Percentiles rank a stretch among this genome's conserved stretches.
phyloP scores from a whole-genome alignment of 371 early-diverging fungal species.

The Smittium culicis region DNA sequence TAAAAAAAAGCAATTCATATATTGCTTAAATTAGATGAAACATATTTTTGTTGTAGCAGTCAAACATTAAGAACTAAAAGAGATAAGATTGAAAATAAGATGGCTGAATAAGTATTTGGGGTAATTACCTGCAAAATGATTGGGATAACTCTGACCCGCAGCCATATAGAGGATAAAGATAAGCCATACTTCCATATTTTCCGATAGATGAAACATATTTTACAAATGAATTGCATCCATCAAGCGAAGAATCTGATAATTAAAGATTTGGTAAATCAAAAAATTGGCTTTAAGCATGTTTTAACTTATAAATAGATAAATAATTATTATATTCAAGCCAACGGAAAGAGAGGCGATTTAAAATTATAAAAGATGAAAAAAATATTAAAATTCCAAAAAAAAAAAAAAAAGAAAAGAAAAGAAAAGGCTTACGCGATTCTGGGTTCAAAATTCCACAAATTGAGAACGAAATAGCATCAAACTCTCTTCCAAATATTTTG shows the following conservation, averaged over 20 bases:
- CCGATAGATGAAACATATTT: slow-evolving; percentile 70
- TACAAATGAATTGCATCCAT: slow-evolving; percentile 50
- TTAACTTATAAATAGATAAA: too few species aligned
- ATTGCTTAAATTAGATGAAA: too few species aligned
- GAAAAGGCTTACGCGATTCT: slow-evolving; percentile 12
- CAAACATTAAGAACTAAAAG: too few species aligned
- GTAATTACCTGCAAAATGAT: slow-evolving; percentile 67
- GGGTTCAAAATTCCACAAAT: slow-evolving; percentile 3
- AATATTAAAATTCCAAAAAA: too few species aligned
- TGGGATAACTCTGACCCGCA: slow-evolving; percentile 81
- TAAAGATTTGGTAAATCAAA: background rate
- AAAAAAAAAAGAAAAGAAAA: too few species aligned
- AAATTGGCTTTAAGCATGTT: too few species aligned
- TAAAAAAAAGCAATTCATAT: slow-evolving; percentile 2
- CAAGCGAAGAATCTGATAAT: slow-evolving; percentile 34
- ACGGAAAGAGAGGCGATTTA: too few species aligned
- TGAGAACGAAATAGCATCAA: background rate
- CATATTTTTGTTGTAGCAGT: too few species aligned
- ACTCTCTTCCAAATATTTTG: background rate
- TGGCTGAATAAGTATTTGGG: too few species aligned
- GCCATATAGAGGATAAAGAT: slow-evolving; percentile 73
- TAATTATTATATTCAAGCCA: too few species aligned
- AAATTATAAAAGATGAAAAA: too few species aligned
- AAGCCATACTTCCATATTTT: slow-evolving; percentile 69
- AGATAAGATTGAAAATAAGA: too few species aligned